These are phyloP conservation scores for Gleditsia sinensis DNA, from an alignment of 306 rosid genomes.

Conservation along the genomic window DNA sequence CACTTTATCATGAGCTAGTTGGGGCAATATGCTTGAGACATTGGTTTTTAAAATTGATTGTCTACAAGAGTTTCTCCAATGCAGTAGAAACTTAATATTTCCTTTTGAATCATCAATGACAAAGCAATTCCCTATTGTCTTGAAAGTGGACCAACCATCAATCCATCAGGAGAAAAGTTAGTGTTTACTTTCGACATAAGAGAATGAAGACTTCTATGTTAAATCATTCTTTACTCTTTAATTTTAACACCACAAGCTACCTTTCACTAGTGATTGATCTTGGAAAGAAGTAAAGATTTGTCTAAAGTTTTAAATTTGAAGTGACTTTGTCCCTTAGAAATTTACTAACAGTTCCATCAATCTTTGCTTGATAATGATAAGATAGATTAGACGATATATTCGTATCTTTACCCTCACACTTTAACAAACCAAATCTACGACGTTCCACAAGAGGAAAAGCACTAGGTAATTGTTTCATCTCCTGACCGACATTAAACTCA, in stretches of 20 bases:
- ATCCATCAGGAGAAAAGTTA: slow-evolving; percentile 62
- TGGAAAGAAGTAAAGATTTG: slow-evolving; percentile 39
- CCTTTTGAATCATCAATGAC: slow-evolving; percentile 98
- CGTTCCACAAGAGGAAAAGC: slow-evolving; percentile 29
- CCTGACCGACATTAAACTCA: slow-evolving; percentile 28
- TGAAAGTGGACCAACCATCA: slow-evolving; percentile 60
- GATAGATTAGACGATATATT: slow-evolving; percentile 23
- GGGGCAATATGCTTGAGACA: too few relatives aligned
- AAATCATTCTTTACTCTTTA: slow-evolving; percentile 19
- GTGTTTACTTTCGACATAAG: slow-evolving; percentile 52
- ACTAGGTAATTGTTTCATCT: slow-evolving; percentile 42
- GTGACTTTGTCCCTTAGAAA: slow-evolving; percentile 32
- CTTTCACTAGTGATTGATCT: slow-evolving; percentile 36
- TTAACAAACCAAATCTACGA: slow-evolving; percentile 36
- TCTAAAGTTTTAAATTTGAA: slow-evolving; percentile 40
- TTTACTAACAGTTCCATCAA: slow-evolving; percentile 37
- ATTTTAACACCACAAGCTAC: slow-evolving; percentile 34
- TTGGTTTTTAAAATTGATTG: too few relatives aligned
- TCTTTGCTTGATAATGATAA: slow-evolving; percentile 37
- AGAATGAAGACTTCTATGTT: slow-evolving; percentile 32
- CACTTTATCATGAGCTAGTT: too few relatives aligned
- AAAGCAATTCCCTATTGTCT: slow-evolving; percentile 87
- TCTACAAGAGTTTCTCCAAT: slow-evolving; percentile 91
- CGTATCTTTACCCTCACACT: slow-evolving; percentile 33
- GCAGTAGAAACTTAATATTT: slow-evolving; percentile 68